A percentile compares a stretch with the other conserved stretches of the same genome.
Evolutionary conservation across 306 rosid species (phyloP).

Genomic region (Arachis stenosperma): DNA sequence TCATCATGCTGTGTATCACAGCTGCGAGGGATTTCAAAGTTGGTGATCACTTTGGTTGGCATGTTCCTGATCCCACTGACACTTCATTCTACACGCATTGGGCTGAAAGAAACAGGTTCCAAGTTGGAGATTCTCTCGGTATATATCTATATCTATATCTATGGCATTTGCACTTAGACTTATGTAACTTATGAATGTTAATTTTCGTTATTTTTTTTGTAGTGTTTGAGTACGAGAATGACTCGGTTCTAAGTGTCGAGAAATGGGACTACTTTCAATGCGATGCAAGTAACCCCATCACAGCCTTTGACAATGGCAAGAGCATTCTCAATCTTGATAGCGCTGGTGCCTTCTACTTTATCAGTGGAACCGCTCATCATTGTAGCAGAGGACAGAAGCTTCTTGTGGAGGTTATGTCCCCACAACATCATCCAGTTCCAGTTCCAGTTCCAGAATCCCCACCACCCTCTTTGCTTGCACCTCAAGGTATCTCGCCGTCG

Average conservation of each 20-base stretch:
- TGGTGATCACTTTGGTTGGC: conserved; percentile 78
- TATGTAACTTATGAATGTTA: background rate
- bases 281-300: conserved; percentile 59
- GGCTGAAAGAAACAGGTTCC: conserved; percentile 73
- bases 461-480: conserved; percentile 46
- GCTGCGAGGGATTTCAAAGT: conserved; percentile 61
- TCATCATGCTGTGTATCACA: conserved; percentile 39
- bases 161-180: background rate
- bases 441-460: conserved; percentile 38
- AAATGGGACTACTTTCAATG: conserved; percentile 74
- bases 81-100: conserved; percentile 56
- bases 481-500: conserved; percentile 28
- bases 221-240: conserved; percentile 82
- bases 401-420: conserved; percentile 70
- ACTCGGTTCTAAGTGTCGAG: conserved; percentile 75
- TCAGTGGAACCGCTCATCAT: conserved; percentile 64
- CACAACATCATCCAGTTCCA: conserved; percentile 32
- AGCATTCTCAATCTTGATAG: conserved; percentile 64
- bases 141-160: background rate
- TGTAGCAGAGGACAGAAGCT: conserved; percentile 74
- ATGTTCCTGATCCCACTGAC: conserved; percentile 47
- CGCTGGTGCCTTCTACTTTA: conserved; percentile 74
- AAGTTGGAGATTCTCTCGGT: conserved; percentile 82
- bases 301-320: conserved; percentile 66
- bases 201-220: conserved; percentile 4